Percentiles rank a stretch among this genome's conserved stretches.
Evolutionary conservation across 768 basidiomycete species (phyloP).

Genomic region (Lactifluus piperatus): DNA sequence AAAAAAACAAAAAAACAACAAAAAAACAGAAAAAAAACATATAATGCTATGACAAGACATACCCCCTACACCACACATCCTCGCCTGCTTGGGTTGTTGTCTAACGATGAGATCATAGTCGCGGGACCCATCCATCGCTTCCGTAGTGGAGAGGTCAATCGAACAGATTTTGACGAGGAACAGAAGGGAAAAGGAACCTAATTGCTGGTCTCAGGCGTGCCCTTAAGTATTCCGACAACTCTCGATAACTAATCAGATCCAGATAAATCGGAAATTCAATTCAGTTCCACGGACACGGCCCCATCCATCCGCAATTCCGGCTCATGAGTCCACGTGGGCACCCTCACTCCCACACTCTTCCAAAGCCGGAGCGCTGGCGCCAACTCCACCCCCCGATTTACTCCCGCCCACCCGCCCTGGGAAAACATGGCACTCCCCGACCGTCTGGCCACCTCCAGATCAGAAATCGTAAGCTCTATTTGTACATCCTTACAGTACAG

Average conservation of each 20-base stretch:
- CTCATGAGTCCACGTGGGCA: constrained; percentile 6
- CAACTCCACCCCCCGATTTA: constrained; percentile 6
- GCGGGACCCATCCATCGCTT: constrained; percentile 35
- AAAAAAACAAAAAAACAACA: not conserved
- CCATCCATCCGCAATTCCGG: constrained; percentile 11
- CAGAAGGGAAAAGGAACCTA: constrained; percentile 16
- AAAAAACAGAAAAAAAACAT: not conserved
- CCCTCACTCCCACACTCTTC: constrained; percentile 7
- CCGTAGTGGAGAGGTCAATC: not conserved
- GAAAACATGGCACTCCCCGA: not conserved
- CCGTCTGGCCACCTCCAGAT: not conserved
- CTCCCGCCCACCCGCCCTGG: not conserved
- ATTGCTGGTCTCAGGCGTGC: constrained; percentile 15
- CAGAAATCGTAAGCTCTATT: not conserved
- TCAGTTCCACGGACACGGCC: constrained; percentile 19
- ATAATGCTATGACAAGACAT: too few relatives aligned
- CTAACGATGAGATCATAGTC: constrained; percentile 80
- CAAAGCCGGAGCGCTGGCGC: constrained; percentile 13
- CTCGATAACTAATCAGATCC: constrained; percentile 8
- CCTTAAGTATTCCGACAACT: constrained; percentile 14
- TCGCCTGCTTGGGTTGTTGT: constrained; percentile 86
- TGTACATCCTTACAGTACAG: too few relatives aligned
- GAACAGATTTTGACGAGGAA: constrained; percentile 3
- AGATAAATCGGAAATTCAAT: constrained; percentile 15
- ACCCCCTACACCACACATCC: constrained; percentile 87